phyloP scores from a whole-genome alignment of 805 yeast species.

The Barnettozyma sp. region DNA sequence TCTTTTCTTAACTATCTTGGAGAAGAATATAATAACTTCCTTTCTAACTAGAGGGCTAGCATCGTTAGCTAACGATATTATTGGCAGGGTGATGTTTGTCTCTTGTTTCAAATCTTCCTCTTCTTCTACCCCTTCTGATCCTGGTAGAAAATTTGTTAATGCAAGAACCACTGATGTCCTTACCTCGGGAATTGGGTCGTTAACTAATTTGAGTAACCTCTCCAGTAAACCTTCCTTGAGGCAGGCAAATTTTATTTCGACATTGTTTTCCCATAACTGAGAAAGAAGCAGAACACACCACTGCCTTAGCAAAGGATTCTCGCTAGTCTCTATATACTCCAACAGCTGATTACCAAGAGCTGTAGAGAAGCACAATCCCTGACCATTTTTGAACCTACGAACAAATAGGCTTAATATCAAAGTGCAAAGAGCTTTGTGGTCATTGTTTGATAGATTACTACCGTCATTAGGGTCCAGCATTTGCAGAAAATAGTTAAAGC shows the following conservation, averaged over 20 bases:
- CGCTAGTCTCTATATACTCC: constrained; percentile 60
- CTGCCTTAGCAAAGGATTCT: constrained; percentile 80
- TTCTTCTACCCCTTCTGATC: constrained; percentile 24
- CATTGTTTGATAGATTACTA: constrained; percentile 31
- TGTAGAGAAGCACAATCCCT: constrained; percentile 66
- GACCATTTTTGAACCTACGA: constrained; percentile 73
- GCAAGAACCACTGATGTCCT: constrained; percentile 78
- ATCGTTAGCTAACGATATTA: constrained; percentile 67
- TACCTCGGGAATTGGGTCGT: constrained; percentile 94
- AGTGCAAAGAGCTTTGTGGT: constrained; percentile 93
- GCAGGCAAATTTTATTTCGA: constrained; percentile 69
- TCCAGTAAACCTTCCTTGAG: constrained; percentile 57
- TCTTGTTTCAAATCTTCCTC: constrained; percentile 55
- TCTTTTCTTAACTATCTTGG: constrained; percentile 65
- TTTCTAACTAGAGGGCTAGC: constrained; percentile 86
- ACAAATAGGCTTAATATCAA: constrained; percentile 82
- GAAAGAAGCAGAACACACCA: constrained; percentile 84
- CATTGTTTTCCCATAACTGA: constrained; percentile 64
- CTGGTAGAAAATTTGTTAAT: constrained; percentile 59
- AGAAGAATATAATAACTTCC: constrained; percentile 72
- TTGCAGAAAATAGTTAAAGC: constrained; percentile 78
- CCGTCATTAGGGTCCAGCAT: constrained; percentile 50
- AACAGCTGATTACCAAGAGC: constrained; percentile 66
- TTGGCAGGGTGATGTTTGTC: constrained; percentile 58
- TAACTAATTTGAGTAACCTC: constrained; percentile 49